Conservation (phyloP, 768 basidiomycete species). For the Rhodotorula sphaerocarpa region DNA sequence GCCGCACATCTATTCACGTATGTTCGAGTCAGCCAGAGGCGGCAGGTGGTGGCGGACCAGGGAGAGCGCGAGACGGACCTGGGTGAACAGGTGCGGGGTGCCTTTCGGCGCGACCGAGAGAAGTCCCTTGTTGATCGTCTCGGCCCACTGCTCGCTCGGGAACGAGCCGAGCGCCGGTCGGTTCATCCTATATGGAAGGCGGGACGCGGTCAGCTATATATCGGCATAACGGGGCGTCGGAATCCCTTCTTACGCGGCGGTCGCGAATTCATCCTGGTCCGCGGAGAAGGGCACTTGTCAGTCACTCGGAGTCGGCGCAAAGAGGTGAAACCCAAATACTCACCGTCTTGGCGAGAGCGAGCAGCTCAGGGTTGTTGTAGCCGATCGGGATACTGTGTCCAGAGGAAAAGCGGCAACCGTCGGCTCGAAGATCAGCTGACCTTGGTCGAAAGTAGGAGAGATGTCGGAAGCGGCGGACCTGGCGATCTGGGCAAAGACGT, state of each 20-base stretch:
- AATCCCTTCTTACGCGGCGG: slow-evolving; percentile 35
- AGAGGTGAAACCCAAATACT: not conserved
- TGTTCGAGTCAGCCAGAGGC: not conserved
- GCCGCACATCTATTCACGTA: slow-evolving; percentile 21
- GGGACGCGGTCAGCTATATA: too few species aligned
- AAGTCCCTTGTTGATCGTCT: slow-evolving; percentile 42
- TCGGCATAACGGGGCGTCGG: too few species aligned
- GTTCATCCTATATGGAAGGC: slow-evolving; percentile 36
- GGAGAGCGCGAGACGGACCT: not conserved
- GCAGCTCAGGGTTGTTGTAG: slow-evolving; percentile 42
- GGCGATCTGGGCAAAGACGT: slow-evolving; percentile 45
- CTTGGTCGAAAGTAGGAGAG: not conserved
- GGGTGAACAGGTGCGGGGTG: slow-evolving; percentile 44
- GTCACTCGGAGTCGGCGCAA: too few species aligned
- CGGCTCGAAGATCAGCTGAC: too few species aligned
- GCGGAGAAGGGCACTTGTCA: not conserved
- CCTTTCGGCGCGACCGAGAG: slow-evolving; percentile 46
- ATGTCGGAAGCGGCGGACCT: not conserved
- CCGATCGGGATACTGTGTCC: slow-evolving; percentile 44
- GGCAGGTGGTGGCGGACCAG: not conserved
- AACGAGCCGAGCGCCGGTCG: slow-evolving; percentile 47
- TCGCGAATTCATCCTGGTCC: slow-evolving; percentile 42
- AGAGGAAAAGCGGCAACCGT: too few species aligned
- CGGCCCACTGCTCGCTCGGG: slow-evolving; percentile 43
- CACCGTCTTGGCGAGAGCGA: slow-evolving; percentile 41